These are phyloP conservation scores for Oryza rufipogon DNA, from an alignment of 176 grass and related monocot genomes.

Conservation along the genomic window DNA sequence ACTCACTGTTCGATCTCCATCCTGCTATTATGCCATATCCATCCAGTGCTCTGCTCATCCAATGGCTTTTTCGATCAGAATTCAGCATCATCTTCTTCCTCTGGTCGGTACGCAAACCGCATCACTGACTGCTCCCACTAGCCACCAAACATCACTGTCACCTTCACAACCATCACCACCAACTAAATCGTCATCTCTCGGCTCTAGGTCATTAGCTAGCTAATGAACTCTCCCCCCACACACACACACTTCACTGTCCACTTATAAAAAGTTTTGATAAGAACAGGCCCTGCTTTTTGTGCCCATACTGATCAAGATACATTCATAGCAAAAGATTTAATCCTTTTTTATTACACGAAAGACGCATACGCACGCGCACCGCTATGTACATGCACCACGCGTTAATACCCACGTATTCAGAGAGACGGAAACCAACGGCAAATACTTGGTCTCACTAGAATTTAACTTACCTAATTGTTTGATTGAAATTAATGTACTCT, in stretches of 20 bases:
- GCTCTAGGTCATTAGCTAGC: background rate
- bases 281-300: background rate
- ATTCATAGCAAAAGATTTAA: too few species aligned
- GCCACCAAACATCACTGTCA: background rate
- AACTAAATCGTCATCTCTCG: background rate
- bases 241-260: background rate
- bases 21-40: background rate
- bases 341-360: too few species aligned
- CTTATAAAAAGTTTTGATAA: background rate
- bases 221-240: background rate
- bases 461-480: too few species aligned
- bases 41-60: background rate
- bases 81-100: slow-evolving; percentile 22
- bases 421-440: too few species aligned
- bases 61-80: slow-evolving; percentile 13
- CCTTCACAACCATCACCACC: slow-evolving; percentile 26
- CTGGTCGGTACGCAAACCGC: slow-evolving; percentile 18
- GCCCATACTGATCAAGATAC: background rate
- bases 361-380: too few species aligned
- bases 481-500: too few species aligned
- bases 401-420: too few species aligned
- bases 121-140: slow-evolving; percentile 40
- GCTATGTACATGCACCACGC: too few species aligned
- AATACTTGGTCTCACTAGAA: too few species aligned
- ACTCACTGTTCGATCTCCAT: background rate